These are phyloP conservation scores for Russula dissimulans DNA, from an alignment of 768 basidiomycete species.

Conservation along the genomic window DNA sequence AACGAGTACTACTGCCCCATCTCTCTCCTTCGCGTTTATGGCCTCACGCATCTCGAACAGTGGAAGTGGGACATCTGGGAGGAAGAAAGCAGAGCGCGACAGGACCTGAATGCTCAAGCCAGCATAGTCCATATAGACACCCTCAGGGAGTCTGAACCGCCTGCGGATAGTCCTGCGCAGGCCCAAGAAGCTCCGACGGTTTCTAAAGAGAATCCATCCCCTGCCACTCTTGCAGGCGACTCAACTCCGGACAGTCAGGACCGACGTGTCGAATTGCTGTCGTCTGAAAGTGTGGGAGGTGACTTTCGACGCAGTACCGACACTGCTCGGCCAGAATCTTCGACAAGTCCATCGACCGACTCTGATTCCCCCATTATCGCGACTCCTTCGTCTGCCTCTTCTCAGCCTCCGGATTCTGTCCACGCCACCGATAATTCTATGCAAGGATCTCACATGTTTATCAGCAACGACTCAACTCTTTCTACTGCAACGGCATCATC, in stretches of 20 bases:
- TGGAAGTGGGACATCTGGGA: slow-evolving; percentile 91
- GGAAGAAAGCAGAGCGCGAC: slow-evolving; percentile 48
- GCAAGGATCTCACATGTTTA: background rate
- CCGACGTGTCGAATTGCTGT: background rate
- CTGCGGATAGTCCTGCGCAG: slow-evolving; percentile 8
- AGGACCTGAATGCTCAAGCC: slow-evolving; percentile 25
- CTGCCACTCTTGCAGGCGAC: background rate
- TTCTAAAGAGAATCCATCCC: background rate
- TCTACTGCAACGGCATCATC: background rate
- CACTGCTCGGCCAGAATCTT: background rate
- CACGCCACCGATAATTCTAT: background rate
- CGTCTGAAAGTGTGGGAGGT: background rate
- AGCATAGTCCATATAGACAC: slow-evolving; percentile 22
- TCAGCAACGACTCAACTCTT: background rate
- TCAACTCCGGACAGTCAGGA: background rate
- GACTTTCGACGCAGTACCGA: slow-evolving; percentile 15
- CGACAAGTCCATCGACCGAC: background rate
- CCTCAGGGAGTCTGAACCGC: slow-evolving; percentile 18
- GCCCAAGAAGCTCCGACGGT: background rate
- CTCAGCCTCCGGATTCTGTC: background rate
- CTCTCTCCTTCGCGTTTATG: slow-evolving; percentile 86
- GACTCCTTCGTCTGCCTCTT: background rate
- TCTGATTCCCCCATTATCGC: background rate
- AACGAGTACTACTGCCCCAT: slow-evolving; percentile 96
- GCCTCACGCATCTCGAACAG: slow-evolving; percentile 91